Conservation (phyloP, 805 yeast genomes). For the Yarrowia yakushimensis region DNA sequence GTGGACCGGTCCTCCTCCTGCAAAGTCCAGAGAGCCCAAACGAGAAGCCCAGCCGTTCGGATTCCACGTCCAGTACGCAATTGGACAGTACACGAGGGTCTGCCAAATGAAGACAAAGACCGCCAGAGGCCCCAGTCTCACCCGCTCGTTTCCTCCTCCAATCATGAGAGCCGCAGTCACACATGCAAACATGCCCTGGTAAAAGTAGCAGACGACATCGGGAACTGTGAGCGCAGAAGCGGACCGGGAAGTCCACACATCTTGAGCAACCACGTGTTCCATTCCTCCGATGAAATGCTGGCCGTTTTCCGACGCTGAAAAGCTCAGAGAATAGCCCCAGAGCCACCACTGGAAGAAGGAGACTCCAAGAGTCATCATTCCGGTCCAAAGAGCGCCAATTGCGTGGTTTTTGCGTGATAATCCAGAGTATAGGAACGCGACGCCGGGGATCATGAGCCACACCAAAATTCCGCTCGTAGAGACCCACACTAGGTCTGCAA, state of each 20-base stretch:
- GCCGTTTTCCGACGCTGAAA: slow-evolving; percentile 68
- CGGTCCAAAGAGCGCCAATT: slow-evolving; percentile 88
- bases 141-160: slow-evolving; percentile 98
- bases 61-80: slow-evolving; percentile 99
- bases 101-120: slow-evolving; percentile 89
- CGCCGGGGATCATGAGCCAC: slow-evolving; percentile 89
- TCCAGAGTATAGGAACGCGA: slow-evolving; percentile 90
- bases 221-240: slow-evolving; percentile 54
- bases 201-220: slow-evolving; percentile 81
- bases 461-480: slow-evolving; percentile 41
- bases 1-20: slow-evolving; percentile 99
- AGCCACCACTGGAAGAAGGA: slow-evolving; percentile 94
- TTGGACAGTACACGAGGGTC: slow-evolving; percentile 92
- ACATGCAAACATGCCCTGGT: slow-evolving; percentile 96
- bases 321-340: slow-evolving; percentile 94
- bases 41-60: slow-evolving; percentile 80
- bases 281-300: slow-evolving; percentile 75
- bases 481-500: background rate
- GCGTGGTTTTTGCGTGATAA: slow-evolving; percentile 95
- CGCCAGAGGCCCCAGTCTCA: slow-evolving; percentile 96
- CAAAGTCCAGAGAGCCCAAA: slow-evolving; percentile 88
- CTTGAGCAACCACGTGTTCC: slow-evolving; percentile 77
- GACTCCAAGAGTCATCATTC: slow-evolving; percentile 80
- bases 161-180: slow-evolving; percentile 90
- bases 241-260: slow-evolving; percentile 46